These are phyloP conservation scores for Oryza glumipatula DNA, from an alignment of 176 grass and related monocot species.

Conservation along the genomic window DNA sequence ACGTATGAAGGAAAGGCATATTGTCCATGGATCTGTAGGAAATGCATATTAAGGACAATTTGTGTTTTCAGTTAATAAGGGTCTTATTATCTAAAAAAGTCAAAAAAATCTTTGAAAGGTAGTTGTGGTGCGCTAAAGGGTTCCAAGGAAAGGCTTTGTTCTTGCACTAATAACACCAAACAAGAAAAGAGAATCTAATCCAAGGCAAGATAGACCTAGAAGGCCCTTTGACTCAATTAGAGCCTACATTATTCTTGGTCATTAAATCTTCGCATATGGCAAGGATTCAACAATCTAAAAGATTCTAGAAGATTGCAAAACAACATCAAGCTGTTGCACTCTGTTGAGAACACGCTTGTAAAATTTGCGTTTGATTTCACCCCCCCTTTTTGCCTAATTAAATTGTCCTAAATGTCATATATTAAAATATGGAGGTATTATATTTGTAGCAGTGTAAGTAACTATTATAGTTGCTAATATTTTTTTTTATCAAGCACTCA, in stretches of 20 bases:
- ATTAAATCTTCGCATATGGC: neutral
- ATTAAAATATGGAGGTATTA: no score
- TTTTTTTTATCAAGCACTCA: slow-evolving; percentile 1
- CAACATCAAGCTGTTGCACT: neutral
- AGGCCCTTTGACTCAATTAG: neutral
- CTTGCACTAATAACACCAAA: neutral
- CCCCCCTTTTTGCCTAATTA: no score
- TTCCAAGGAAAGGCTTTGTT: neutral
- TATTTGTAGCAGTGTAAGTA: neutral
- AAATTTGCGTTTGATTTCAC: neutral
- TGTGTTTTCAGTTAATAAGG: neutral
- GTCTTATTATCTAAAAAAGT: neutral
- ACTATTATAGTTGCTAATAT: neutral
- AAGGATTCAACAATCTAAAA: neutral
- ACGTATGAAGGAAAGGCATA: neutral
- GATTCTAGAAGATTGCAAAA: neutral
- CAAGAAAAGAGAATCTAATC: neutral
- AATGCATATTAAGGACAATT: neutral
- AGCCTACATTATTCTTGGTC: slow-evolving; percentile 3
- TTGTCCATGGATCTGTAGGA: no score
- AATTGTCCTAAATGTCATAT: no score
- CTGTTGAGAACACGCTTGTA: neutral
- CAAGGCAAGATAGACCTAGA: neutral
- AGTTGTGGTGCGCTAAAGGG: neutral
- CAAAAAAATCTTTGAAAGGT: neutral